Percentiles rank a stretch among this genome's conserved stretches.
phyloP scores from a whole-genome alignment of 345 rosid species.

The Salix viminalis region DNA sequence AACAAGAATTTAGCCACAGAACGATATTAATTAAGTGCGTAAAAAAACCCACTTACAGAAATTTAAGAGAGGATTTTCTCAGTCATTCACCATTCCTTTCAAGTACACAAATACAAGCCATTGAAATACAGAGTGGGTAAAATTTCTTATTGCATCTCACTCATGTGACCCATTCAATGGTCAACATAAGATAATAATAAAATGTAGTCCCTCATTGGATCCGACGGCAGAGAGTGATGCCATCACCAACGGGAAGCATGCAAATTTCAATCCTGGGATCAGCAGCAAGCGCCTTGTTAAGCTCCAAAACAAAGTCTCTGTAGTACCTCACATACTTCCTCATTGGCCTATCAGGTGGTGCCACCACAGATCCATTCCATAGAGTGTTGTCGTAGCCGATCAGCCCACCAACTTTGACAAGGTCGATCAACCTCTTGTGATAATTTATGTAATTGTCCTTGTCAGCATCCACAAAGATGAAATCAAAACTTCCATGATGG shows the following conservation, averaged over 20 bases:
- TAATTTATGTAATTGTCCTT: conserved; percentile 93
- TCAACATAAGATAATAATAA: not conserved
- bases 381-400: conserved; percentile 97
- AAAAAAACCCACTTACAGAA: not conserved
- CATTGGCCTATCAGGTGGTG: conserved; percentile 75
- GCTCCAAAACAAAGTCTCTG: conserved; percentile 87
- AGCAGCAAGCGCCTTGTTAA: conserved; percentile 91
- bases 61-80: conserved; percentile 2
- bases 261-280: conserved; percentile 98
- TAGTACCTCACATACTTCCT: conserved; percentile 85
- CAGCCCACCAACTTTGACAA: conserved; percentile 83
- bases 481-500: conserved; percentile 70
- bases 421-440: conserved; percentile 74
- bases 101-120: not conserved
- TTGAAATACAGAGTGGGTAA: not conserved
- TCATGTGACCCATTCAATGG: not conserved
- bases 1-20: not conserved
- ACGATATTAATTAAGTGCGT: not conserved
- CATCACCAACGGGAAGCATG: conserved; percentile 94
- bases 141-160: not conserved
- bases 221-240: conserved; percentile 95
- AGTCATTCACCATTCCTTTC: not conserved
- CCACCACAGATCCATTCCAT: conserved; percentile 93
- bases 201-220: conserved; percentile 26
- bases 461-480: conserved; percentile 96